phyloP scores from a whole-genome alignment of 2,329 filamentous ascomycete species.

The Claviceps fusiformis region DNA sequence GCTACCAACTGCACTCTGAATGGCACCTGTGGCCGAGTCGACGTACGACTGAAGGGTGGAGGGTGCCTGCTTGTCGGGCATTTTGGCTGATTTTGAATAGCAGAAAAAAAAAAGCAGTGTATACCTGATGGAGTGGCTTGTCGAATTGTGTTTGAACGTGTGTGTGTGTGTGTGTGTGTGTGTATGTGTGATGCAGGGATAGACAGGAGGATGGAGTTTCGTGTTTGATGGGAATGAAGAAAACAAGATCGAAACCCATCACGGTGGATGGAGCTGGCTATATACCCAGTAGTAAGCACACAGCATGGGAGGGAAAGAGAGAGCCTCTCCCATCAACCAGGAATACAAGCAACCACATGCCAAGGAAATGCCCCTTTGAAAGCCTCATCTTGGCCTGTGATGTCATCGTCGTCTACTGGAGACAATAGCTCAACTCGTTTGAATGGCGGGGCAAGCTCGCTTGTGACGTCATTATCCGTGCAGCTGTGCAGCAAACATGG shows the following conservation, averaged over 20 bases:
- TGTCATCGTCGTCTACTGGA: conserved; percentile 2
- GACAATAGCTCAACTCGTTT: neutral
- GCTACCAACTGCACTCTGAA: conserved; percentile 58
- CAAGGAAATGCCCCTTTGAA: neutral
- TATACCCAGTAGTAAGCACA: neutral
- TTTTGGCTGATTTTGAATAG: conserved; percentile 3
- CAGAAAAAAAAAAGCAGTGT: neutral
- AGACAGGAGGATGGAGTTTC: neutral
- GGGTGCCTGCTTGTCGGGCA: conserved; percentile 23
- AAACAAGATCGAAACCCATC: neutral
- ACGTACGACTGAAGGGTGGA: conserved; percentile 71
- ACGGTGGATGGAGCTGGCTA: neutral
- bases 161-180: neutral
- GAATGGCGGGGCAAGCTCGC: neutral
- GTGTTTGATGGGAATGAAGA: neutral
- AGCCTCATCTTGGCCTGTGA: neutral
- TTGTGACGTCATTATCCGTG: conserved; percentile 4
- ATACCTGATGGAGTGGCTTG: neutral
- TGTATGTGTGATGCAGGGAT: neutral
- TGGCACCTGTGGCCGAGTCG: conserved; percentile 57
- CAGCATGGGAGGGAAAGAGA: neutral
- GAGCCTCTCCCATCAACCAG: neutral
- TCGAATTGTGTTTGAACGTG: neutral
- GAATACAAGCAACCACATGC: neutral
- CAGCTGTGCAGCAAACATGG: neutral